Evolutionary conservation across 2,329 filamentous ascomycete species (phyloP), one percentile per base, ranked within the genome.

Genomic region (Lachnellula subtilissima): DNA sequence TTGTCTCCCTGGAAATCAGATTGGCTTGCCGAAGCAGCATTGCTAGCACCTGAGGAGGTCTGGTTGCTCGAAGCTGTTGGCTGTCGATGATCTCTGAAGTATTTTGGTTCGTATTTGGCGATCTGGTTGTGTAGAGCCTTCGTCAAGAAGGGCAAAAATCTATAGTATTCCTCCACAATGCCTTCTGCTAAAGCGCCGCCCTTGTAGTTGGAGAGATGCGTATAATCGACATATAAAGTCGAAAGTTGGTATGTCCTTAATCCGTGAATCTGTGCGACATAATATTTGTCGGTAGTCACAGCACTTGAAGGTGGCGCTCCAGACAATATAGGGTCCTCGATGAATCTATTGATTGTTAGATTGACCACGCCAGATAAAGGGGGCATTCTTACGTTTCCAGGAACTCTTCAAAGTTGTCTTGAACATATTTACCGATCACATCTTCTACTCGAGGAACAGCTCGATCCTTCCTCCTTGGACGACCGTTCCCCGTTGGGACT

Each of bases 41-140:
- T 82, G 67, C 83, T 87, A 28, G 78, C 77, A 23, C 81, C 86
- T 0, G 89, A 87, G 5, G 86, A 86, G 1, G 88, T 84, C 61
- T 86, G 79, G 53, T 84, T 86, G 58, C 87, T 88, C 15, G 87
- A 88, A 48, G 87, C 84, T 2, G 87, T 88, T 5, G 91, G 87
- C 71, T 96, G 91, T 52, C 91, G 85, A 76, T 97, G 93, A 68
- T 95, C 88, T 65, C 89, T 84, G 75, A 96, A 97, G 75, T 97
- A 99, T 69, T 88, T 82, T 5, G 94, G 90, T 72, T 97, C 93
- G 74, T 97, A 88, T 75, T 96, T 96, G 64, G 90, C 87, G 65
- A 99, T 95, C 73, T 96, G 84, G 68, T 91, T 95, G 75, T 99
- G 91, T 45, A 99, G 78, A 25, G 88, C 92, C 61, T 88, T 85